phyloP scores from a whole-genome alignment of 108 stramenopile species.

The Nannochloropsis salina region DNA sequence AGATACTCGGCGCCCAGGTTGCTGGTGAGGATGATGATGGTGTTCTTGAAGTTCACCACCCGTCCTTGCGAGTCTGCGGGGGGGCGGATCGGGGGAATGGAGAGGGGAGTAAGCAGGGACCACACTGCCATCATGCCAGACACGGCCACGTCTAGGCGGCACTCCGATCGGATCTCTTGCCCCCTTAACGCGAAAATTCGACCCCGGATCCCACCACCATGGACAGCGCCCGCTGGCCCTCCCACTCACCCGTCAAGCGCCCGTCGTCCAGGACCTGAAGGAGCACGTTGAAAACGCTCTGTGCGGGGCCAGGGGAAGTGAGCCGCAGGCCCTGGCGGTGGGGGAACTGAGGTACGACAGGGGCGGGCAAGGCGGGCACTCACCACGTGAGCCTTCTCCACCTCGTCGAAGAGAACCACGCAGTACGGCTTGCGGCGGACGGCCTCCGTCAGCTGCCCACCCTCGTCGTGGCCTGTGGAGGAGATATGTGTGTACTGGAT shows the following conservation, averaged over 20 bases:
- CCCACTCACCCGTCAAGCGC: conserved; percentile 26
- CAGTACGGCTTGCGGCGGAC: conserved; percentile 31
- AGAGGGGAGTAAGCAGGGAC: too few species aligned
- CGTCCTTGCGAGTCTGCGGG: conserved; percentile 52
- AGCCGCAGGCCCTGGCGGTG: too few species aligned
- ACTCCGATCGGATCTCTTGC: too few species aligned
- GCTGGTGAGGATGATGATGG: conserved; percentile 77
- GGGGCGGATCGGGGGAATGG: neutral
- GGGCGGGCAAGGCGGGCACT: neutral
- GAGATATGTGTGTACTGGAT: neutral
- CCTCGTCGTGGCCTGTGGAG: conserved; percentile 24
- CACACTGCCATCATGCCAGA: too few species aligned
- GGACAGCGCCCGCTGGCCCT: too few species aligned
- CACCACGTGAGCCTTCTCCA: conserved; percentile 37
- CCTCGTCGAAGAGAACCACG: conserved; percentile 41
- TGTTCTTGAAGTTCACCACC: conserved; percentile 83
- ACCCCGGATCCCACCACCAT: too few species aligned
- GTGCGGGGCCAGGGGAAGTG: conserved; percentile 43
- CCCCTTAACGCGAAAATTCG: too few species aligned
- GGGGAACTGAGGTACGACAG: too few species aligned
- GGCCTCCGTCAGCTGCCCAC: conserved; percentile 42
- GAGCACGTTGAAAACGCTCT: conserved; percentile 48
- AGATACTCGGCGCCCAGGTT: conserved; percentile 64
- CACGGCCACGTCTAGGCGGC: too few species aligned
- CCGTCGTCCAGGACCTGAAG: conserved; percentile 45